A percentile compares a stretch with the other conserved stretches of the same genome.
Conservation (phyloP, 495 filamentous ascomycete species). For the Aspergillus asperescens region DNA sequence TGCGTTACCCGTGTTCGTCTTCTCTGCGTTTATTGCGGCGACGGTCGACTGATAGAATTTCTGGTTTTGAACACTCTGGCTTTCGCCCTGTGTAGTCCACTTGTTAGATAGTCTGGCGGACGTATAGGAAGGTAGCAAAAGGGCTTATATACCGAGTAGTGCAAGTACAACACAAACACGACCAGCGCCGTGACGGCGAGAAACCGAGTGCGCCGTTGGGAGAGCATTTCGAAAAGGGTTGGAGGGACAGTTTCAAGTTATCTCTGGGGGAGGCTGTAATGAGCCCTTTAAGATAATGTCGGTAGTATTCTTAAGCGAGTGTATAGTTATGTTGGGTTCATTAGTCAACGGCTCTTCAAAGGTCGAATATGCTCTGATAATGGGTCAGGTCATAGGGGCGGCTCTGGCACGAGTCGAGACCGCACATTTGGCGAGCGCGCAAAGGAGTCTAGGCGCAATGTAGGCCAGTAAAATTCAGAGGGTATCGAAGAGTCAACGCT, state of each 20-base stretch:
- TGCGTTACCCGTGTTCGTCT: conserved; percentile 22
- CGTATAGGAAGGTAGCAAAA: neutral
- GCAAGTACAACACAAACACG: conserved; percentile 54
- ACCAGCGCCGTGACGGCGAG: conserved; percentile 53
- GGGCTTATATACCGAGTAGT: conserved; percentile 49
- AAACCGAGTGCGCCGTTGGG: conserved; percentile 59
- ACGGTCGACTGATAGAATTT: conserved; percentile 48
- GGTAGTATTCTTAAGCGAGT: neutral
- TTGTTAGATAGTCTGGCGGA: neutral
- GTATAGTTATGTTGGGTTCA: neutral
- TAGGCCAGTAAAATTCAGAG: neutral
- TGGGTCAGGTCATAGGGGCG: conserved; percentile 18
- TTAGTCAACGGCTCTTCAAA: neutral
- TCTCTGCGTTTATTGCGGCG: conserved; percentile 42
- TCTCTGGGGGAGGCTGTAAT: neutral
- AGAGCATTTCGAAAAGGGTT: conserved; percentile 54
- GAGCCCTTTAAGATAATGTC: neutral
- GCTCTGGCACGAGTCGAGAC: conserved; percentile 13
- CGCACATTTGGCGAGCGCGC: conserved; percentile 17
- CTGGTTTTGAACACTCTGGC: conserved; percentile 40
- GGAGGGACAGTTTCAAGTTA: neutral
- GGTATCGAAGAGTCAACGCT: too few relatives aligned
- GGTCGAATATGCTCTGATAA: conserved; percentile 2
- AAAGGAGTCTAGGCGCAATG: neutral
- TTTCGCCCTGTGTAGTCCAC: conserved; percentile 32